phyloP scores from a whole-genome alignment of 1,139 yeast species.

The Pichia sp. region DNA sequence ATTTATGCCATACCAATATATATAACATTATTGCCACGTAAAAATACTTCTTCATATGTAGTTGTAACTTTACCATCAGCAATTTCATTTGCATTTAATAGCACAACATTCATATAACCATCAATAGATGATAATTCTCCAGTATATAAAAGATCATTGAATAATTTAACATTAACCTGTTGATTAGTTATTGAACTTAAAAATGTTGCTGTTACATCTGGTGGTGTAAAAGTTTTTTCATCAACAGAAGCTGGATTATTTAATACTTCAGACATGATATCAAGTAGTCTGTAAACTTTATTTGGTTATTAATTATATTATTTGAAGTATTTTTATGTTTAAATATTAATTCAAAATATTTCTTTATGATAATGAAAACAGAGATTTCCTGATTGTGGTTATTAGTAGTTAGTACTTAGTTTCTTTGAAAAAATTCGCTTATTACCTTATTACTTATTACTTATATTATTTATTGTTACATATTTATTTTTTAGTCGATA shows the following conservation, averaged over 20 bases:
- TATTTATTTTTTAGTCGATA: too few relatives aligned
- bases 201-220: slow-evolving; percentile 47
- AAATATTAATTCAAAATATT: too few relatives aligned
- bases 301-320: too few relatives aligned
- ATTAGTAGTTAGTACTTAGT: too few relatives aligned
- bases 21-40: slow-evolving; percentile 88
- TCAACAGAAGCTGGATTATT: not conserved
- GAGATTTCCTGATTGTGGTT: too few relatives aligned
- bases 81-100: slow-evolving; percentile 68
- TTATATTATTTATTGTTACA: too few relatives aligned
- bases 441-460: too few relatives aligned
- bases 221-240: not conserved
- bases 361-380: too few relatives aligned
- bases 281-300: too few relatives aligned
- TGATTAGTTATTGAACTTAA: slow-evolving; percentile 74
- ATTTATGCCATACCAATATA: slow-evolving; percentile 13
- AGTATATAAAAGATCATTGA: slow-evolving; percentile 79
- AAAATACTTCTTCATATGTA: slow-evolving; percentile 70
- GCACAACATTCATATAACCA: slow-evolving; percentile 93
- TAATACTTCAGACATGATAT: slow-evolving; percentile 1
- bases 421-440: too few relatives aligned
- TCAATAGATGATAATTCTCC: slow-evolving; percentile 81
- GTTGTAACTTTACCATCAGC: slow-evolving; percentile 52
- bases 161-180: slow-evolving; percentile 73
- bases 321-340: too few relatives aligned